Base-by-base conservation (phyloP, 768 basidiomycete genomes). In the Kwoniella heveanensis region DNA sequence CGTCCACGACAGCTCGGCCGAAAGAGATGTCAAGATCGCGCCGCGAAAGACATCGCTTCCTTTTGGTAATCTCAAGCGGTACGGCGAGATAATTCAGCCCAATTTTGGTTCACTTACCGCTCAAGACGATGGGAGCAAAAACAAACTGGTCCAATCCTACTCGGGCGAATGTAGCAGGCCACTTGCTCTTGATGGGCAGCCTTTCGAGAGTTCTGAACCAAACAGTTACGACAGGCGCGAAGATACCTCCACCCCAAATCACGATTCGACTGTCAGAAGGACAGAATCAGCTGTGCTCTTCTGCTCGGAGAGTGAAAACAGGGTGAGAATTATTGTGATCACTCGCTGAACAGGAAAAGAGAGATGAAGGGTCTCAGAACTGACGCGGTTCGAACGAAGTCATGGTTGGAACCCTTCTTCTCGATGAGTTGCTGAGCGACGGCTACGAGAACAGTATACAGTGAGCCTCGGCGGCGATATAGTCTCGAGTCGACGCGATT, bases 371-470 rank as follows among this genome's bases (percentile, higher is more conserved):
- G 6, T 2, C 1, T 32, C 32, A 32, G 7, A 12, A 55, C 60
- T 59, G 49, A 82, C 81, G 64, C 76, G 19, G 78, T 79, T 26
- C 78, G 65, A 17, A 67, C 71, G 36, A 74, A 62, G 73, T 96
- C 92, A 73, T 95, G 92, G 1, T 87, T 78, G 57, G 73, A 82
- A 6, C 91, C 90, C 67, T 82, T 85, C 71, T 82, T 83, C 74
- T 94, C 93, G 21, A 94, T 85, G 0, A 82, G 85, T 79, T 95
- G 93, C 79, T 96, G 92, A 0, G 92, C 92, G 47, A 94, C 84
- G 0, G 92, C 71, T 75, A 50, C n/a, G 21, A 49, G 29, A 10
- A 36, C 32, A 15, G 36, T 25, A 21, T 2, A 44, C 10, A 44
- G 39, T n/a, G n/a, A n/a, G n/a, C n/a, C n/a, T n/a, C n/a, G n/a